A percentile compares a stretch with the other conserved stretches of the same genome.
phyloP scores from a whole-genome alignment of 1,284 basidiomycete genomes.

The Termitomyces sp. region DNA sequence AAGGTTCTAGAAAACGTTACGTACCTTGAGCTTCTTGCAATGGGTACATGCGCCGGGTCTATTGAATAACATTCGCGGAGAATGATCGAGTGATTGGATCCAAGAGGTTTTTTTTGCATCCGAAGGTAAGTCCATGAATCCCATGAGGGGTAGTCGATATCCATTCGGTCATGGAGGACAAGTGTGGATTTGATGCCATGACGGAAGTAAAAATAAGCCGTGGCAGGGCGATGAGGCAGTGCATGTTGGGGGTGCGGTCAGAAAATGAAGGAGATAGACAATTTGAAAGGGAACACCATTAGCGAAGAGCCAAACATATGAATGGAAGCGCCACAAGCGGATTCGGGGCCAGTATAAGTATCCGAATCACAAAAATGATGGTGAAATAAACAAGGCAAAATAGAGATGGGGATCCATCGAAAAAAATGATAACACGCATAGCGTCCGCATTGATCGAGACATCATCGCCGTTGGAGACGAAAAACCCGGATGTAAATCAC shows the following conservation, averaged over 20 bases:
- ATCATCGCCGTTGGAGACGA: neutral
- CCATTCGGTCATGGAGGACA: neutral
- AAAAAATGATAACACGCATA: no score
- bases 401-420: neutral
- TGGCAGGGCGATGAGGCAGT: slow-evolving; percentile 11
- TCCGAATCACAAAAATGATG: neutral
- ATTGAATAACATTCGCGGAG: slow-evolving; percentile 7
- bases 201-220: slow-evolving; percentile 17
- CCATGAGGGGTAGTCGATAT: neutral
- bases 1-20: slow-evolving; percentile 20
- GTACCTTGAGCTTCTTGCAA: slow-evolving; percentile 80
- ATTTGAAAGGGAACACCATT: neutral
- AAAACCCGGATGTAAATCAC: neutral
- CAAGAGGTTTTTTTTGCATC: slow-evolving; percentile 6
- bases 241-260: slow-evolving; percentile 7
- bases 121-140: neutral
- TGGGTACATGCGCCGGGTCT: slow-evolving; percentile 77
- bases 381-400: neutral
- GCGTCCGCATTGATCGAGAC: neutral
- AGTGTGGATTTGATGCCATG: slow-evolving; percentile 1
- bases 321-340: neutral
- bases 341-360: neutral
- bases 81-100: slow-evolving; percentile 4
- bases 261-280: neutral
- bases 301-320: neutral